phyloP scores from a whole-genome alignment of 352 stramenopile species.

The Phytophthora aleatoria region DNA sequence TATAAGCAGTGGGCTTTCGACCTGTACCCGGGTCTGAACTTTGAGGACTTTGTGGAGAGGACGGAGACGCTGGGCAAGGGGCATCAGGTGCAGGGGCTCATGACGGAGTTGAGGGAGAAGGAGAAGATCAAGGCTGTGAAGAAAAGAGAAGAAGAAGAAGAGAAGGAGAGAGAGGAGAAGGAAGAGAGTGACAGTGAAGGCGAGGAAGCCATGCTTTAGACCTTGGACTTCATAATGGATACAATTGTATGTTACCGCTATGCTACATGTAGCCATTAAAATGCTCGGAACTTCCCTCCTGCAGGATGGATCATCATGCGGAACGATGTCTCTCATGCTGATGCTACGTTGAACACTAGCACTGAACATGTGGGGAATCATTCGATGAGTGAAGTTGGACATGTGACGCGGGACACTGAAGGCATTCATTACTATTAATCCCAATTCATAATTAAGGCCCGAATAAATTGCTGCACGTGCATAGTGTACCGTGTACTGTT shows the following conservation, averaged over 20 bases:
- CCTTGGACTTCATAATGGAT: neutral
- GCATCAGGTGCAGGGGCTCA: conserved; percentile 64
- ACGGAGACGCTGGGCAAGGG: conserved; percentile 62
- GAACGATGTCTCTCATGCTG: too few relatives aligned
- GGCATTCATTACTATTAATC: too few relatives aligned
- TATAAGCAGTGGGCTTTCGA: conserved; percentile 90
- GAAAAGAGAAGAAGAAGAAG: conserved; percentile 22
- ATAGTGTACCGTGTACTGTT: neutral
- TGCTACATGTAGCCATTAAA: neutral
- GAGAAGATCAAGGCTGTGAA: conserved; percentile 49
- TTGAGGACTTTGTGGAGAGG: conserved; percentile 82
- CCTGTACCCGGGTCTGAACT: conserved; percentile 79
- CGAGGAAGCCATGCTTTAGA: conserved; percentile 54
- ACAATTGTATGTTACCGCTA: neutral
- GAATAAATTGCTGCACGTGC: too few relatives aligned
- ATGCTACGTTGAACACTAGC: too few relatives aligned
- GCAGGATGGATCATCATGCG: too few relatives aligned
- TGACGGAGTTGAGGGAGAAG: conserved; percentile 62
- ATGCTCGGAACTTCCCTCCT: too few relatives aligned
- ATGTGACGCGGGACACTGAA: too few relatives aligned
- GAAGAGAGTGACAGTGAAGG: conserved; percentile 30
- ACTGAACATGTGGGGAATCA: too few relatives aligned
- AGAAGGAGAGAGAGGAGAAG: conserved; percentile 11
- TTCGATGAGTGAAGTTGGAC: too few relatives aligned
- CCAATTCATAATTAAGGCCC: too few relatives aligned